A percentile compares a stretch with the other conserved stretches of the same genome.
These are phyloP conservation scores for Desmodesmus armatus DNA, from an alignment of 139 green algal genomes.

Conservation along the genomic window DNA sequence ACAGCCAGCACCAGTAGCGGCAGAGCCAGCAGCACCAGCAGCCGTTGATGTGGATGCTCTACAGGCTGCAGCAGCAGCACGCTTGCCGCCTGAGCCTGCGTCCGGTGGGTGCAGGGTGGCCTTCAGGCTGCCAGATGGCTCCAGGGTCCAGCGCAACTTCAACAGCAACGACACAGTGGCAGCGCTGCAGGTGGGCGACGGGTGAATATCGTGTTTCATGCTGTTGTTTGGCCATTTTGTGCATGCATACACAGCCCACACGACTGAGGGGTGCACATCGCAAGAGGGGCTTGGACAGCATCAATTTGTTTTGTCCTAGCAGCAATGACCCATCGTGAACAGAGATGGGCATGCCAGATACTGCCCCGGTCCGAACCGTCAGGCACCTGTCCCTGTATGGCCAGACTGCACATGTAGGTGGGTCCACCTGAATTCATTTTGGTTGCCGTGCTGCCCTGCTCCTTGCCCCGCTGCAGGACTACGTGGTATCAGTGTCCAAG, in stretches of 20 bases:
- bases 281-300: too few species aligned
- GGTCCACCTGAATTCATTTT: too few species aligned
- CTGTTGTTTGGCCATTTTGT: neutral
- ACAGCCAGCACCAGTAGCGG: too few species aligned
- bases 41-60: constrained; percentile 9
- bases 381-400: too few species aligned
- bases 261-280: too few species aligned
- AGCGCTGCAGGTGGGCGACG: constrained; percentile 47
- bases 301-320: too few species aligned
- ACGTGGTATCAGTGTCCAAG: neutral
- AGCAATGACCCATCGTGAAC: too few species aligned
- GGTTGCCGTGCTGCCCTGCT: constrained; percentile 12
- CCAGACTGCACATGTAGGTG: too few species aligned
- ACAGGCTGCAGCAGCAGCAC: constrained; percentile 51
- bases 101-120: constrained; percentile 58
- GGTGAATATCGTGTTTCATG: neutral
- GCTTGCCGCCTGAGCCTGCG: constrained; percentile 67
- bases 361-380: too few species aligned
- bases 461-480: constrained; percentile 3
- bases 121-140: constrained; percentile 74
- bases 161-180: constrained; percentile 47
- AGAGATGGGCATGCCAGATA: too few species aligned
- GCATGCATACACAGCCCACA: neutral
- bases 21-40: constrained; percentile 22
- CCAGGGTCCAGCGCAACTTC: constrained; percentile 73